These are phyloP conservation scores for Musa itinerans DNA, from an alignment of 176 grass and related monocot species.

Conservation along the genomic window DNA sequence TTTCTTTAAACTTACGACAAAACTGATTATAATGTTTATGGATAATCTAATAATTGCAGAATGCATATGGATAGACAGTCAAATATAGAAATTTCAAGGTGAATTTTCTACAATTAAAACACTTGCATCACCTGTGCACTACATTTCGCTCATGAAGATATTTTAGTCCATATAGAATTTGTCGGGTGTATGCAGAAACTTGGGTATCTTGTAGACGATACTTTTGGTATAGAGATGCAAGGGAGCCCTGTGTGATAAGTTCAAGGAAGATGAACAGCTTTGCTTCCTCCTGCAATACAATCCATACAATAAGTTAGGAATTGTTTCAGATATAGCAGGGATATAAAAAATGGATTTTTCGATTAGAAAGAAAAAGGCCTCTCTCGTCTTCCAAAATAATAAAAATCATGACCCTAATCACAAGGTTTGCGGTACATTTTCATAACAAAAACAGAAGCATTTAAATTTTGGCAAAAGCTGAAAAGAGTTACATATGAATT, in stretches of 20 bases:
- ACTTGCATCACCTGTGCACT: constrained; percentile 56
- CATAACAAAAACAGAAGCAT: too few species aligned
- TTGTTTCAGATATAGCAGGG: background rate
- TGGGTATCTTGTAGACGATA: constrained; percentile 72
- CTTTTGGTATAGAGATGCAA: constrained; percentile 70
- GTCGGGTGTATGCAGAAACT: constrained; percentile 79
- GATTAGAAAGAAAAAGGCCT: background rate
- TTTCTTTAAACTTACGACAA: too few species aligned
- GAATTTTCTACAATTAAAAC: too few species aligned
- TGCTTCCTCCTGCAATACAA: constrained; percentile 35
- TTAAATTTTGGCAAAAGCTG: too few species aligned
- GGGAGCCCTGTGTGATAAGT: constrained; percentile 93
- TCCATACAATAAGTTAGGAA: background rate
- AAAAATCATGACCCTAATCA: too few species aligned
- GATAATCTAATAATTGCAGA: background rate
- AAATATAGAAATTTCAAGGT: too few species aligned
- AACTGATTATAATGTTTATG: too few species aligned
- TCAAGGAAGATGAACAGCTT: constrained; percentile 94
- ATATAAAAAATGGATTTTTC: background rate
- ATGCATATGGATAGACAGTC: too few species aligned
- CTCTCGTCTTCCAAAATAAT: too few species aligned
- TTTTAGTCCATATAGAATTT: constrained; percentile 73
- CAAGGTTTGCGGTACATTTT: too few species aligned
- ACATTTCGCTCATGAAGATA: constrained; percentile 78
- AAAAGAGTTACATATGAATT: too few species aligned